Evolutionary conservation across 2,329 filamentous ascomycete species (phyloP).

Genomic region (Trichoderma sp.): DNA sequence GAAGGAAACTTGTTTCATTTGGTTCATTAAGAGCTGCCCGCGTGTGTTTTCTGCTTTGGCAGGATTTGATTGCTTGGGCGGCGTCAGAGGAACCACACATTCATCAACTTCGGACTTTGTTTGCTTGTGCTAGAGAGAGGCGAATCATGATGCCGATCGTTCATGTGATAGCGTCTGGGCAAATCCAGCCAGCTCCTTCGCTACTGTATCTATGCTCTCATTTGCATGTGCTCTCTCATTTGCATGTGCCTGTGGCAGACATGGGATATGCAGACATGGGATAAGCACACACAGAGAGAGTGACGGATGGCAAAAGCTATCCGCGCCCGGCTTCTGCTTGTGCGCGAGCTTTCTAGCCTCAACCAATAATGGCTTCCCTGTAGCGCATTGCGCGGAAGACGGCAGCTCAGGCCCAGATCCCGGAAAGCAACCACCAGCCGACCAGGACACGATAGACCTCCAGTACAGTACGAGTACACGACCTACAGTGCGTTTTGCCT

Average conservation of each 20-base stretch:
- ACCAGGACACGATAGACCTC: not conserved
- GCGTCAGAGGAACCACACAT: constrained; percentile 48
- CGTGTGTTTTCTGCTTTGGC: constrained; percentile 44
- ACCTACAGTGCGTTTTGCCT: not conserved
- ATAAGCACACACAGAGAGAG: not conserved
- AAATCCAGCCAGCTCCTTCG: not conserved
- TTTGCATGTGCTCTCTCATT: not conserved
- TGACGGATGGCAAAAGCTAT: not conserved
- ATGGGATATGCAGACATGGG: not conserved
- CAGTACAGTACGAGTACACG: not conserved
- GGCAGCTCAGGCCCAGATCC: not conserved
- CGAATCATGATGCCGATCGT: not conserved
- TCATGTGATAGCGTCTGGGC: not conserved
- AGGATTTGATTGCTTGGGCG: constrained; percentile 38
- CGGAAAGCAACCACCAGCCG: not conserved
- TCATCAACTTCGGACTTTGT: not conserved
- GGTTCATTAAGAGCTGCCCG: constrained; percentile 62
- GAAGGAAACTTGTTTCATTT: constrained; percentile 37
- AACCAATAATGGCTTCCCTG: not conserved
- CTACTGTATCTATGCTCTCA: not conserved
- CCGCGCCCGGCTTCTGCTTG: not conserved
- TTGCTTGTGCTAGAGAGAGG: not conserved
- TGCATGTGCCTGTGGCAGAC: not conserved
- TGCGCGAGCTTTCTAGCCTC: not conserved
- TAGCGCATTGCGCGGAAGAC: not conserved